phyloP scores from a whole-genome alignment of 805 yeast genomes.

The Tetrapisispora taiwanensis region DNA sequence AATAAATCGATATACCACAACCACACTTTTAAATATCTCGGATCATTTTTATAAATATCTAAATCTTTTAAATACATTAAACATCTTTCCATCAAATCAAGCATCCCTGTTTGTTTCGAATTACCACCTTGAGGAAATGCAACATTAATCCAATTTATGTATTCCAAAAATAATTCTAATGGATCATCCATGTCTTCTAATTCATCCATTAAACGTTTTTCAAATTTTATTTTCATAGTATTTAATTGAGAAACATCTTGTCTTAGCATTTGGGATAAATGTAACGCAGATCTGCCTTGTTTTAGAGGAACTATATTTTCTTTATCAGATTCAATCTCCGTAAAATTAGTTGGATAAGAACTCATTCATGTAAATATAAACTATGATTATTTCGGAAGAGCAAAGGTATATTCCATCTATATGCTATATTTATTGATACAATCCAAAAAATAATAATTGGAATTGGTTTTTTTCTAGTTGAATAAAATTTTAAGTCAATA shows the following conservation, averaged over 20 bases:
- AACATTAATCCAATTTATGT: constrained; percentile 60
- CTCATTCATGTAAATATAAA: background rate
- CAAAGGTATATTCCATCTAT: too few relatives aligned
- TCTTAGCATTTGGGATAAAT: constrained; percentile 37
- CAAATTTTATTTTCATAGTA: constrained; percentile 22
- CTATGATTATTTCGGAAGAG: too few relatives aligned
- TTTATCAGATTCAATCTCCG: constrained; percentile 50
- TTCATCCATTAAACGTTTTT: constrained; percentile 34
- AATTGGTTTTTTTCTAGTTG: too few relatives aligned
- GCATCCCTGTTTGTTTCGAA: constrained; percentile 52
- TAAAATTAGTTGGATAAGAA: constrained; percentile 28
- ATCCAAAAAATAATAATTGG: too few relatives aligned
- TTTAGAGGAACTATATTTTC: constrained; percentile 62
- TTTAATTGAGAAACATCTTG: constrained; percentile 7
- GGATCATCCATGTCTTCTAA: constrained; percentile 75
- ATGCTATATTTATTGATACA: too few relatives aligned
- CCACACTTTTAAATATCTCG: constrained; percentile 76
- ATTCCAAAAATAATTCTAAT: constrained; percentile 61
- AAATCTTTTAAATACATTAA: constrained; percentile 58
- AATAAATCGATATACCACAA: constrained; percentile 50
- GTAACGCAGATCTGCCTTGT: constrained; percentile 59
- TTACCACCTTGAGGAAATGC: constrained; percentile 54
- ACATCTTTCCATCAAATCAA: constrained; percentile 53
- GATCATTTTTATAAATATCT: constrained; percentile 65
- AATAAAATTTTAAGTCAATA: too few relatives aligned